Evolutionary conservation across 2,329 filamentous ascomycete genomes (phyloP), one percentile per base, ranked within the genome.

Genomic region (Aspergillus alliaceus): DNA sequence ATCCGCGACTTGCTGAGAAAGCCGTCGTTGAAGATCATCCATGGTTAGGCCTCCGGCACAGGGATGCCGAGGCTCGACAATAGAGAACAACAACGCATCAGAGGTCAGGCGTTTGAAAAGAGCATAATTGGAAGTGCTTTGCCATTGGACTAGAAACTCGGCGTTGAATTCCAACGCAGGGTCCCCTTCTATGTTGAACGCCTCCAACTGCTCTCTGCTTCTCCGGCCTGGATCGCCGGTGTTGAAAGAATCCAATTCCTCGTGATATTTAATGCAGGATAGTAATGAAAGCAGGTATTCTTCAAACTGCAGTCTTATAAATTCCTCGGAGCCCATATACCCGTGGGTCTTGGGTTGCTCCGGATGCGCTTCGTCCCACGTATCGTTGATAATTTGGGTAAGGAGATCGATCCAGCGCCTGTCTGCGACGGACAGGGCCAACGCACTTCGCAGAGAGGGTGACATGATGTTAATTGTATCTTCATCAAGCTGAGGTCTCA

Each of bases 361-460:
- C 0, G 95, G 95, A 68, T 98, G 93, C 4, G 86, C 80, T 40
- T 96, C 91, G 70, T 99, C 95, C 95, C 95, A 99, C 0, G 95
- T 97, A 63, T 98, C 92, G 67, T 95, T 90, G 22, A 99, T 91
- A 37, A 92, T 90, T 67, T 96, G 91, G 0, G 92, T 96, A 53
- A 99, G 83, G 66, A 92, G 93, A 76, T 99, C 95, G 65, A 99
- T 97, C 93, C 95, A 99, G 56, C 95, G 84, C 58, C 95, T 85
- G 70, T 99, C 95, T 1, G 95, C 90, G 9, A 87, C 87, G 0
- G 95, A 95, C 2, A 99, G 84, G 1, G 85, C 76, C 5, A 98
- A 80, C 1, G 92, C 92, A 35, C 82, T 78, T 49, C 89, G 87
- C 14, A 99, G 81, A 5, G 91, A 90, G 1, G 89, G 79, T 0